Conservation (phyloP, 306 rosid genomes). For the Erythrophleum fordii region DNA sequence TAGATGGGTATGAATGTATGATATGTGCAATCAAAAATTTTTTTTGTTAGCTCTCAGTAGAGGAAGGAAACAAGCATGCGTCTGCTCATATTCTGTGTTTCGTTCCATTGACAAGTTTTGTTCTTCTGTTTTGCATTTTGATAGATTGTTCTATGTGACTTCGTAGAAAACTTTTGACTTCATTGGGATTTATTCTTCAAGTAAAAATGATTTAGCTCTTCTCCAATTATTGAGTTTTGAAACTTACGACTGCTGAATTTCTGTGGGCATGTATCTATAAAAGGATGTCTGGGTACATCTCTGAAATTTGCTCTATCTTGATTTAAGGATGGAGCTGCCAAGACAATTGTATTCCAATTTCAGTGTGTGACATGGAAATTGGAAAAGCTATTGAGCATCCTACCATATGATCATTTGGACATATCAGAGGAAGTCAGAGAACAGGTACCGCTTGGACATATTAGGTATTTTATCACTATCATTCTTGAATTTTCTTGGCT, state of each 20-base stretch:
- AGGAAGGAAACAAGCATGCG: neutral
- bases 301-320: slow-evolving; percentile 66
- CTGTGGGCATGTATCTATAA: slow-evolving; percentile 46
- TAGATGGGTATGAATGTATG: neutral
- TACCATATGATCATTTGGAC: slow-evolving; percentile 72
- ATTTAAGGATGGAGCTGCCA: slow-evolving; percentile 82
- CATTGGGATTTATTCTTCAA: slow-evolving; percentile 4
- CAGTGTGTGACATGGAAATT: slow-evolving; percentile 88
- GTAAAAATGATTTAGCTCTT: slow-evolving; percentile 30
- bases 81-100: neutral
- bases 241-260: slow-evolving; percentile 39
- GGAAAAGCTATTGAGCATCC: slow-evolving; percentile 72
- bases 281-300: slow-evolving; percentile 50
- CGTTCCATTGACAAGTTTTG: slow-evolving; percentile 17
- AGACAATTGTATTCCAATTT: slow-evolving; percentile 70
- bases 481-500: neutral
- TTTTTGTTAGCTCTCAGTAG: neutral
- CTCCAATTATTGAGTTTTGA: slow-evolving; percentile 33
- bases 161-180: neutral
- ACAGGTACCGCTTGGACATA: slow-evolving; percentile 66
- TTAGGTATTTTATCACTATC: neutral
- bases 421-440: slow-evolving; percentile 95
- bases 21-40: neutral
- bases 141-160: neutral
- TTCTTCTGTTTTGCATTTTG: slow-evolving; percentile 24